Percentiles rank a stretch among this genome's conserved stretches.
phyloP scores from a whole-genome alignment of 495 filamentous ascomycete species.

The Ascobolus immersus region DNA sequence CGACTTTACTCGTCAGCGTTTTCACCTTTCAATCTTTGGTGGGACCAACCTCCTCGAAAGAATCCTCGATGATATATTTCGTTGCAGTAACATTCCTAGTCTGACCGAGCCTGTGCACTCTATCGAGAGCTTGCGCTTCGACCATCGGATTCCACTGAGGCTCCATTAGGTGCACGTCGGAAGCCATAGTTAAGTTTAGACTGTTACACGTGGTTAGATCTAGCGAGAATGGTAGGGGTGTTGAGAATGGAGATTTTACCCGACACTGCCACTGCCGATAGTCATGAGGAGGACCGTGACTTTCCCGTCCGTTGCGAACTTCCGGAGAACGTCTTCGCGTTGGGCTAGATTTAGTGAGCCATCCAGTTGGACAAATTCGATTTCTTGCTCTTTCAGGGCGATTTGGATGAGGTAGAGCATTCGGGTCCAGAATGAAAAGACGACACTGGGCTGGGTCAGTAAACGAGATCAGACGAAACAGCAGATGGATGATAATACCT shows the following conservation, averaged over 20 bases:
- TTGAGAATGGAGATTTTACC: no score
- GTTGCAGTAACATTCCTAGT: constrained; percentile 19
- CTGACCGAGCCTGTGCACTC: constrained; percentile 25
- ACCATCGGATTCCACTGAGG: constrained; percentile 32
- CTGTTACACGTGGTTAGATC: constrained; percentile 10
- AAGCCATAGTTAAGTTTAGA: constrained; percentile 24
- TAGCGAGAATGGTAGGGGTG: no score
- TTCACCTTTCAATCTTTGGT: no score
- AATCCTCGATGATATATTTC: constrained; percentile 21
- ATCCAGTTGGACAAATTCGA: constrained; percentile 19
- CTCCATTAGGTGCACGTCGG: constrained; percentile 26
- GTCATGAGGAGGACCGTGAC: constrained; percentile 25
- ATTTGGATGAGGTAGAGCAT: constrained; percentile 22
- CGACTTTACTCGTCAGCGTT: no score
- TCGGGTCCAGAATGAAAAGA: constrained; percentile 29
- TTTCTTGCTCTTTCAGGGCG: no score
- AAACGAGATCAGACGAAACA: no score
- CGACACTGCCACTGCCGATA: constrained; percentile 26
- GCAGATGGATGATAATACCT: no score
- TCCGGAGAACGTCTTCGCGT: constrained; percentile 15
- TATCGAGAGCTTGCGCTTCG: constrained; percentile 26
- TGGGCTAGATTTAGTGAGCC: constrained; percentile 14
- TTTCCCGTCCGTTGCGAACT: constrained; percentile 13
- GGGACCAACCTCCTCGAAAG: constrained; percentile 30
- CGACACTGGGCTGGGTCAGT: no score